Percentiles rank a stretch among this genome's conserved stretches.
Conservation (phyloP, 2,329 filamentous ascomycete species). For the Pseudopithomyces maydicus region DNA sequence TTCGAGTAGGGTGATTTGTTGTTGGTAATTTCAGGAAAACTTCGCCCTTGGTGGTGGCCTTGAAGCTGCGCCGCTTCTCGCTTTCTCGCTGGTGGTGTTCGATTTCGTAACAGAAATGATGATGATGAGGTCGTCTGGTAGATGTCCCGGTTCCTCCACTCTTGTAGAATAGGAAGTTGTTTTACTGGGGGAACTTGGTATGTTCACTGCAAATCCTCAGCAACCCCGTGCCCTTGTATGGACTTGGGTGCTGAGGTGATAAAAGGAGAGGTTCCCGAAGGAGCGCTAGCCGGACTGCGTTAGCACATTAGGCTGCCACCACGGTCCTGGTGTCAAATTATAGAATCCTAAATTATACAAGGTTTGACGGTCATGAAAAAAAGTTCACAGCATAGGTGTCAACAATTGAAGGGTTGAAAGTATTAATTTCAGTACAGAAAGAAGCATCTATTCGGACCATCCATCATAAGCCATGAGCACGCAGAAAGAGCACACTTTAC, state of each 20-base stretch:
- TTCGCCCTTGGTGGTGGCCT: too few species aligned
- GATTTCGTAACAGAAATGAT: too few species aligned
- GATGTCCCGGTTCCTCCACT: not conserved
- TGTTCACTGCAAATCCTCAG: not conserved
- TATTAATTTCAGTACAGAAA: slow-evolving; percentile 25
- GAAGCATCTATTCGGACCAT: slow-evolving; percentile 8
- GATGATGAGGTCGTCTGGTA: too few species aligned
- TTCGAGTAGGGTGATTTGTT: too few species aligned
- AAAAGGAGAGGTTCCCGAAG: not conserved
- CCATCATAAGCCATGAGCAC: not conserved
- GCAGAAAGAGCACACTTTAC: not conserved
- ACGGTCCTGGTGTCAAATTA: not conserved
- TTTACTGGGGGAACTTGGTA: too few species aligned
- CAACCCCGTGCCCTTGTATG: not conserved
- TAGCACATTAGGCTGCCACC: slow-evolving; percentile 1
- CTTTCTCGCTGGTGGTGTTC: too few species aligned
- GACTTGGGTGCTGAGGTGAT: not conserved
- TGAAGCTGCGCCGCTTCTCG: too few species aligned
- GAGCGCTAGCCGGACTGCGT: not conserved
- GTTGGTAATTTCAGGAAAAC: too few species aligned
- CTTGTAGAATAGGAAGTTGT: not conserved
- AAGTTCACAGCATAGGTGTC: not conserved
- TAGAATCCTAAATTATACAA: not conserved
- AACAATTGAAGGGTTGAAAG: slow-evolving; percentile 11
- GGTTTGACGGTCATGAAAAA: not conserved